phyloP scores from a whole-genome alignment of 345 rosid genomes.

The Litchi chinensis region DNA sequence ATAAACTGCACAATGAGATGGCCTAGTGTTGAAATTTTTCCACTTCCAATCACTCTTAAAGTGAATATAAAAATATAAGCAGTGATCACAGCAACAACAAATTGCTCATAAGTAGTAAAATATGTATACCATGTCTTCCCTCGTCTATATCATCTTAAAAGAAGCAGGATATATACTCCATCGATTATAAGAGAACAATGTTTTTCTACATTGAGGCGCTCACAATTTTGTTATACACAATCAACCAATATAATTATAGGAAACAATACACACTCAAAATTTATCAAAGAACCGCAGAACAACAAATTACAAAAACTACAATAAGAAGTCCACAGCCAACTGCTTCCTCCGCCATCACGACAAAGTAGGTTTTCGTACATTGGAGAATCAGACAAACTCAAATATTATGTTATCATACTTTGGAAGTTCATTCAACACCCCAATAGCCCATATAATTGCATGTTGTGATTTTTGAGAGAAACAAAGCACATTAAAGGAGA shows the following conservation, averaged over 20 bases:
- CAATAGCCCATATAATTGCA: not conserved
- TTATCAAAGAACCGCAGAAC: not conserved
- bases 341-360: not conserved
- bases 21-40: not conserved
- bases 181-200: not conserved
- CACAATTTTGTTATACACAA: not conserved
- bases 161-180: not conserved
- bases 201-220: not conserved
- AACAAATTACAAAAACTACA: not conserved
- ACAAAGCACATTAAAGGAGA: not conserved
- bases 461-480: not conserved
- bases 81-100: not conserved
- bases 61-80: not conserved
- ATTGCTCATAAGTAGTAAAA: not conserved
- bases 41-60: not conserved
- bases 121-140: not conserved
- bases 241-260: not conserved
- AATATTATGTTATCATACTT: not conserved
- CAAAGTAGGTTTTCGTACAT: not conserved
- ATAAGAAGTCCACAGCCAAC: not conserved
- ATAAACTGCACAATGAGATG: not conserved
- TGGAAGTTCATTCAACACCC: not conserved
- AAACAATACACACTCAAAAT: conserved; percentile 5
- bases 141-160: not conserved
- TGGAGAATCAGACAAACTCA: not conserved